A percentile compares a stretch with the other conserved stretches of the same genome.
Conservation (phyloP, 2,329 filamentous ascomycete species). For the Xylaria arbuscula region DNA sequence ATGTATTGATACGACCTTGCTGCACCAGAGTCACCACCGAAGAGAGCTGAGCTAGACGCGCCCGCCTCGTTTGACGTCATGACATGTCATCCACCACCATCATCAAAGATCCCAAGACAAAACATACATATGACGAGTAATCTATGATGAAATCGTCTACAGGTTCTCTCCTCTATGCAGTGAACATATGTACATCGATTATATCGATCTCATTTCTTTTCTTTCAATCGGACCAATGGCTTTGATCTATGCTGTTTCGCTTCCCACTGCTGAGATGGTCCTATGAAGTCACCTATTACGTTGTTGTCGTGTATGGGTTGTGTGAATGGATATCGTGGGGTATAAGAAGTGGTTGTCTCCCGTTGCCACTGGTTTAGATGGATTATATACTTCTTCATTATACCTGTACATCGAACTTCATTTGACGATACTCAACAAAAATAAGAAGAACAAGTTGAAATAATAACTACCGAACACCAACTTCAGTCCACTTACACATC, state of each 20-base stretch:
- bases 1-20: too few species aligned
- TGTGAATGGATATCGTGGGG: background rate
- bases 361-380: background rate
- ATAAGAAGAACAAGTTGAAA: too few species aligned
- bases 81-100: slow-evolving; percentile 26
- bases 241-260: background rate
- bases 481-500: background rate
- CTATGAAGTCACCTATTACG: slow-evolving; percentile 15
- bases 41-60: background rate
- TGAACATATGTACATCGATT: too few species aligned
- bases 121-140: slow-evolving; percentile 15
- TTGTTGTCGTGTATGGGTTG: too few species aligned
- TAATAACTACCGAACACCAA: too few species aligned
- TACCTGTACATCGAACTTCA: background rate
- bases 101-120: slow-evolving; percentile 16
- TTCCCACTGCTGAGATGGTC: background rate
- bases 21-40: too few species aligned
- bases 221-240: slow-evolving; percentile 4
- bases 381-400: background rate
- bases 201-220: slow-evolving; percentile 7
- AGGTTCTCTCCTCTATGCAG: too few species aligned
- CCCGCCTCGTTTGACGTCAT: slow-evolving; percentile 40
- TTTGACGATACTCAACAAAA: too few species aligned
- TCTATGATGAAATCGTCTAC: slow-evolving; percentile 43
- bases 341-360: background rate